These are phyloP conservation scores for Pyracantha coccinea DNA, from an alignment of 331 rosid species.

Conservation along the genomic window DNA sequence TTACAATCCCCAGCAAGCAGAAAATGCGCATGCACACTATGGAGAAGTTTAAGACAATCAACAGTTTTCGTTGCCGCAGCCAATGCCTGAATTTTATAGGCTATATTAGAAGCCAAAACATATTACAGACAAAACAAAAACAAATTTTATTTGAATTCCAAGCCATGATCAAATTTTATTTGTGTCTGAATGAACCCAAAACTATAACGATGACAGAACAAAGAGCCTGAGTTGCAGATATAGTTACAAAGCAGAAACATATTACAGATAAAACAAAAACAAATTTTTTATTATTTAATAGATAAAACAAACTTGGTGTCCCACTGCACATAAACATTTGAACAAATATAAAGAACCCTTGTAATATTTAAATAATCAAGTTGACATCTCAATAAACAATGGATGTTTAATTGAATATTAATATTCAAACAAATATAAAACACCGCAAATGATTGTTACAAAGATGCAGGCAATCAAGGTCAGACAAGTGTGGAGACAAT, in stretches of 20 bases:
- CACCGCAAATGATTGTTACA: not conserved
- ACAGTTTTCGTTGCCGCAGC: conserved; percentile 95
- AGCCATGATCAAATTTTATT: not conserved
- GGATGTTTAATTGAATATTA: not conserved
- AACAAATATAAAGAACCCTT: not conserved
- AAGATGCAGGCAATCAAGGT: not conserved
- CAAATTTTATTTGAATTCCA: conserved; percentile 1
- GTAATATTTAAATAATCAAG: not conserved
- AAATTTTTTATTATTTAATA: not conserved
- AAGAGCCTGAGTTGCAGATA: not conserved
- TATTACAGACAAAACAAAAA: too few species aligned
- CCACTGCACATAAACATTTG: not conserved
- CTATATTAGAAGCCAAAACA: conserved; percentile 3
- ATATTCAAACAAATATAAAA: not conserved
- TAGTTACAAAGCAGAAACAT: not conserved
- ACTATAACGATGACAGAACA: not conserved
- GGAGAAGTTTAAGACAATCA: conserved; percentile 64
- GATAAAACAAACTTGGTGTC: not conserved
- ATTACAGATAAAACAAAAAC: not conserved
- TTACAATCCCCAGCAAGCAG: conserved; percentile 69
- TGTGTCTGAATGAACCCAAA: not conserved
- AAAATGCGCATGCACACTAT: conserved; percentile 86
- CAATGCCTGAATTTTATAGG: conserved; percentile 60
- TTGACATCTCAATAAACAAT: not conserved
- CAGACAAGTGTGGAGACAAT: not conserved